Evolutionary conservation across 768 basidiomycete genomes (phyloP).

Genomic region (Suillus fuscotomentosus): DNA sequence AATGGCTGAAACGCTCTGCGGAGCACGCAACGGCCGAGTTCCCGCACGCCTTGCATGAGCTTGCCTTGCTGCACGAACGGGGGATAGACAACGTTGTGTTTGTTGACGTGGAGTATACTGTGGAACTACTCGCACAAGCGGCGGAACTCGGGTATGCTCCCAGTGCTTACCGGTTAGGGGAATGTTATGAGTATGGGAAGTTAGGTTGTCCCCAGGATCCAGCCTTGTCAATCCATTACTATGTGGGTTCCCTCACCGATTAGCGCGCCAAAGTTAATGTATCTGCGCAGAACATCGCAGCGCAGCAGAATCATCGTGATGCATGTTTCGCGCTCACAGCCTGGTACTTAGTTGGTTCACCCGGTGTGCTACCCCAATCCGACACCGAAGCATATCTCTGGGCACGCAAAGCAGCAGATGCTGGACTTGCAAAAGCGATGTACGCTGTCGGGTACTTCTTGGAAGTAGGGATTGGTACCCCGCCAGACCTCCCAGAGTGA

Average conservation of each 20-base stretch:
- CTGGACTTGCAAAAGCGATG: slow-evolving; percentile 91
- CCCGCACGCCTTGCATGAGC: slow-evolving; percentile 93
- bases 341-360: slow-evolving; percentile 98
- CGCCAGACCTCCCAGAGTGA: slow-evolving; percentile 63
- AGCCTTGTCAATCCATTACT: slow-evolving; percentile 97
- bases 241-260: slow-evolving; percentile 61
- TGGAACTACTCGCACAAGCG: slow-evolving; percentile 92
- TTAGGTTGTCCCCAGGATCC: slow-evolving; percentile 98
- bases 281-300: slow-evolving; percentile 82
- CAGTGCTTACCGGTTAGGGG: slow-evolving; percentile 91
- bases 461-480: slow-evolving; percentile 90
- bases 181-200: slow-evolving; percentile 99
- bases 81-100: slow-evolving; percentile 98
- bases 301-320: slow-evolving; percentile 94
- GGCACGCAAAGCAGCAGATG: slow-evolving; percentile 94
- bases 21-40: slow-evolving; percentile 94
- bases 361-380: slow-evolving; percentile 95
- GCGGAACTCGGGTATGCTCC: slow-evolving; percentile 96
- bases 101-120: slow-evolving; percentile 93
- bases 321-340: slow-evolving; percentile 98
- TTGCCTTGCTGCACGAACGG: slow-evolving; percentile 91
- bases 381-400: slow-evolving; percentile 98
- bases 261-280: not conserved
- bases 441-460: slow-evolving; percentile 98
- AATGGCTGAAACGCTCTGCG: slow-evolving; percentile 97